Evolutionary conservation across 495 filamentous ascomycete genomes (phyloP), one percentile per base, ranked within the genome.

Genomic region (Talaromyces proteolyticus): DNA sequence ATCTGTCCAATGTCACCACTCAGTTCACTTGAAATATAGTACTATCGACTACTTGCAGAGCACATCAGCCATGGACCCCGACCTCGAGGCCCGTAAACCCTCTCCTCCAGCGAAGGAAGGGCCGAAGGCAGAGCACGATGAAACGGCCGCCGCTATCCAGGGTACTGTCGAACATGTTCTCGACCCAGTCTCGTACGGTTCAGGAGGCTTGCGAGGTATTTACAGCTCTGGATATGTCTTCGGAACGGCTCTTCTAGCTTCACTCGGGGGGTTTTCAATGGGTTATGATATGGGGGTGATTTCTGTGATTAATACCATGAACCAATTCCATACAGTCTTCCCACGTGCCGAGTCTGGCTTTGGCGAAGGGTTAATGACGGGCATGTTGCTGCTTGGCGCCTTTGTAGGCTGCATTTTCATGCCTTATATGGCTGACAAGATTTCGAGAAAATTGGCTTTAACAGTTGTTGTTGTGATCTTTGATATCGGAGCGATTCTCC

Each of bases 381-480:
- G 29, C 2, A 63, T 63, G 56, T 38, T 65, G 2, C 49, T 59
- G 26, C 54, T 63, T 2, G 59, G 59, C 0, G 49, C 57, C 14
- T 65, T 65, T 20, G 38, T 65, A 10, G 61, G 61, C 19, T 62
- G 56, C 49, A 37, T 62, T 3, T 57, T 61, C 41, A 50, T 59
- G 3, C 59, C 61, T 5, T 51, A 50, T 11, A n/a, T 64, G 23
- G 57, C 59, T 0, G 59, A 65, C 38, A 51, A 43, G 2, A 60
- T 60, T 17, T 65, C 59, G 10, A 16, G 61, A 5, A 79, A 80
- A 58, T 69, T 66, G 8, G 74, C 83, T 18, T 79, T 88, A 34
- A 80, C 83, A 59, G 66, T 87, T 48, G 79, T 78, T 23, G 75
- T 75, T 37, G 39, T 82, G 2, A 77, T 87, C 44, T 89, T 85